phyloP scores from a whole-genome alignment of 2,329 filamentous ascomycete genomes.

The Domatiomyces catenatus region DNA sequence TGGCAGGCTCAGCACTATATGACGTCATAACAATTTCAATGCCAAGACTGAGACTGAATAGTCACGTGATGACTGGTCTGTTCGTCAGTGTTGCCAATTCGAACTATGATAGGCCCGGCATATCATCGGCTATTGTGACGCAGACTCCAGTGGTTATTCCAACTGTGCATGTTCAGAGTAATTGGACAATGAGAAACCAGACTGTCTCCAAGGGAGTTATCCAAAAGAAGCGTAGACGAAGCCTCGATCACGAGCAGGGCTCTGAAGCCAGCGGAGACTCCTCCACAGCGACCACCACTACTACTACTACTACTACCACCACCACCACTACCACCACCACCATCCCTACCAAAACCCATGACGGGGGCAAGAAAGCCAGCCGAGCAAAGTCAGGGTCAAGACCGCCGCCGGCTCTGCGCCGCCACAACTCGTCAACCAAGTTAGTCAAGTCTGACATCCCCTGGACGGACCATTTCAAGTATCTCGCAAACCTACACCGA shows the following conservation, averaged over 20 bases:
- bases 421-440: slow-evolving; percentile 31
- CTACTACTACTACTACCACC: background rate
- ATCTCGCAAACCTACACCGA: slow-evolving; percentile 59
- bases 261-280: background rate
- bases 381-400: slow-evolving; percentile 27
- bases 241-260: background rate
- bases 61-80: too few relatives aligned
- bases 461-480: slow-evolving; percentile 64
- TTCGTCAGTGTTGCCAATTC: too few relatives aligned
- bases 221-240: background rate
- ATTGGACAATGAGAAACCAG: background rate
- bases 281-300: background rate
- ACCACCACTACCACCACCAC: slow-evolving; percentile 24
- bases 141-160: too few relatives aligned
- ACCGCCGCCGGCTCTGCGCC: slow-evolving; percentile 21
- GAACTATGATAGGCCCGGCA: too few relatives aligned
- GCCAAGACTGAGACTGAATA: too few relatives aligned
- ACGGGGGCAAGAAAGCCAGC: slow-evolving; percentile 39
- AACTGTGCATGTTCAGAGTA: too few relatives aligned
- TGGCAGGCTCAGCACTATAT: background rate
- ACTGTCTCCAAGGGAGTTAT: background rate
- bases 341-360: slow-evolving; percentile 41
- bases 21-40: too few relatives aligned
- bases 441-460: slow-evolving; percentile 38
- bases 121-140: too few relatives aligned